Evolutionary conservation across 2,329 filamentous ascomycete species (phyloP).

Genomic region (Arthrinium phaeospermum): DNA sequence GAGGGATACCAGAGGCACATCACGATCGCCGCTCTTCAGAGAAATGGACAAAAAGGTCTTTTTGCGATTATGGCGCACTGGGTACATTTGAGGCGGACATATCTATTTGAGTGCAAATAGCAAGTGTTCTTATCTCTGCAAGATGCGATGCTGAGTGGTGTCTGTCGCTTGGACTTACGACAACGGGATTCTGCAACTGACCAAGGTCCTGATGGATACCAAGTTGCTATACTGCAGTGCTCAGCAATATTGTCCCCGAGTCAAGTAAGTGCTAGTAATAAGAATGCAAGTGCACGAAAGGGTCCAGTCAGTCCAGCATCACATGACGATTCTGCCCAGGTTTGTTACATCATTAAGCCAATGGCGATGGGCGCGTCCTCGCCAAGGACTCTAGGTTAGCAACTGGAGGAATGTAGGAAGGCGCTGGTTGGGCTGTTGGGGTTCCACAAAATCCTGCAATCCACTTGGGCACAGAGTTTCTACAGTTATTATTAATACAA

Average conservation of each 20-base stretch:
- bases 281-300: neutral
- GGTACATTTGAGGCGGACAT: neutral
- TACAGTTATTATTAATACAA: conserved; percentile 17
- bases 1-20: neutral
- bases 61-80: neutral
- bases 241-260: neutral
- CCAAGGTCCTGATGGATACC: neutral
- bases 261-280: neutral
- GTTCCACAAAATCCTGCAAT: conserved; percentile 6
- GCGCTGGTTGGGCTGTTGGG: neutral
- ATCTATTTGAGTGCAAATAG: neutral
- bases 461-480: neutral
- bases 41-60: neutral
- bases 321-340: neutral
- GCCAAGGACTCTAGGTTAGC: neutral
- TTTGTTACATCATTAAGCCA: neutral
- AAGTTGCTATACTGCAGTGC: neutral
- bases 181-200: neutral
- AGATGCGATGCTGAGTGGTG: neutral
- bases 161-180: neutral
- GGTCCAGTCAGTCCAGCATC: neutral
- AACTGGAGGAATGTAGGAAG: neutral
- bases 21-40: neutral
- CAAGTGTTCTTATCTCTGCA: neutral
- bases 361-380: neutral